phyloP scores from a whole-genome alignment of 2,329 filamentous ascomycete genomes.

The Hypocreales sp. region DNA sequence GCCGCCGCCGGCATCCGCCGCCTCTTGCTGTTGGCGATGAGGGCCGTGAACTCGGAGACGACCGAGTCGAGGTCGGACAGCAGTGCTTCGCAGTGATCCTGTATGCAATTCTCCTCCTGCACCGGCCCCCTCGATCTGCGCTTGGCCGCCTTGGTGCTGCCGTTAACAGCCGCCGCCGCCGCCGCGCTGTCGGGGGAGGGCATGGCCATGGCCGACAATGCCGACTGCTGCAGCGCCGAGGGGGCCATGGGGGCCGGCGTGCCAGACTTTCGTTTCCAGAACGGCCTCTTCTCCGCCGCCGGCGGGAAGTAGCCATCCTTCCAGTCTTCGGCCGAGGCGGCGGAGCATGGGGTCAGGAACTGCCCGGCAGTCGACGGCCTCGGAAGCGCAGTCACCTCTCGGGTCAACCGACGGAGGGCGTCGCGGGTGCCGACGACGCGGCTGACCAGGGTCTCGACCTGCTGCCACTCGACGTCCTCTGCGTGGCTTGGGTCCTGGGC shows the following conservation, averaged over 20 bases:
- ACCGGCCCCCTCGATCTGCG: constrained; percentile 19
- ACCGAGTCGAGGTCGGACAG: constrained; percentile 73
- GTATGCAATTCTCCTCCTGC: constrained; percentile 49
- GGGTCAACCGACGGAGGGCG: constrained; percentile 71
- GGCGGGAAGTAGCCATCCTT: constrained; percentile 38
- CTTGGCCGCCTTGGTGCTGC: constrained; percentile 14
- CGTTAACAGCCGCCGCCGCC: constrained; percentile 14
- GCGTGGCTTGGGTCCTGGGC: constrained; percentile 22
- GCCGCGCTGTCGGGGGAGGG: constrained; percentile 23
- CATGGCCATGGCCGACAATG: constrained; percentile 24
- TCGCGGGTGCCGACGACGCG: constrained; percentile 79
- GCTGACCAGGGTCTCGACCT: constrained; percentile 73
- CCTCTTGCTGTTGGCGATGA: constrained; percentile 68
- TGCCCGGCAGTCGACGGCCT: constrained; percentile 11
- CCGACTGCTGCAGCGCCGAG: constrained; percentile 20
- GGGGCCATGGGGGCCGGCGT: constrained; percentile 27
- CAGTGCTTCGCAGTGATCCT: constrained; percentile 74
- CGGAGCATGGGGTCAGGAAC: constrained; percentile 26
- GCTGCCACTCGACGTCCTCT: constrained; percentile 75
- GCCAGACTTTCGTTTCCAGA: constrained; percentile 85
- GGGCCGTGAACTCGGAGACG: constrained; percentile 62
- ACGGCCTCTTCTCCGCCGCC: constrained; percentile 48
- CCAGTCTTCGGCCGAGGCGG: constrained; percentile 9
- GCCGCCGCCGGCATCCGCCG: constrained; percentile 44
- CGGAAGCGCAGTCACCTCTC: constrained; percentile 53